Evolutionary conservation across 2,329 filamentous ascomycete species (phyloP).

Genomic region (Cladosporium halotolerans): DNA sequence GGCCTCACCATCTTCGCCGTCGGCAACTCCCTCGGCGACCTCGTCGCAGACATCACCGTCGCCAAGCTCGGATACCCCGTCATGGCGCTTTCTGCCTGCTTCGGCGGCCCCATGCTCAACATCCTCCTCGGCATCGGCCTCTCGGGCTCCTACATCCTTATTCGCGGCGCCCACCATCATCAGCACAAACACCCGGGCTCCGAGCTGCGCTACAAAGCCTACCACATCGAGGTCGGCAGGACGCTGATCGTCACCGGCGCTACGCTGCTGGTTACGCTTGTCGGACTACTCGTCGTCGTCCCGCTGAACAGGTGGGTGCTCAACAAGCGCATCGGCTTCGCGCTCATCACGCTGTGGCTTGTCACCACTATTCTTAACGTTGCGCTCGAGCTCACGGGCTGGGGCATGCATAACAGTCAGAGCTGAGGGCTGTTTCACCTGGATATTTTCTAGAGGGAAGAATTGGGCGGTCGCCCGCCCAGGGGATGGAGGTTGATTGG

Average conservation of each 20-base stretch:
- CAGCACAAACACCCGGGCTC: conserved; percentile 62
- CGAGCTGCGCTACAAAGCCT: conserved; percentile 64
- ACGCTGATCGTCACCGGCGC: conserved; percentile 79
- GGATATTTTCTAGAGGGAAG: too few relatives aligned
- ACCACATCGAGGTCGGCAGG: conserved; percentile 75
- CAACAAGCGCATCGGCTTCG: conserved; percentile 74
- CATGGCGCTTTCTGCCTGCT: conserved; percentile 91
- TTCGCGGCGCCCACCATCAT: conserved; percentile 59
- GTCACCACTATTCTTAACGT: conserved; percentile 78
- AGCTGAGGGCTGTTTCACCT: too few relatives aligned
- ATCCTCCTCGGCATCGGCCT: conserved; percentile 93
- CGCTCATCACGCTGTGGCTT: conserved; percentile 72
- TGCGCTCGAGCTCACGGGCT: conserved; percentile 60
- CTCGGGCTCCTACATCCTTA: conserved; percentile 80
- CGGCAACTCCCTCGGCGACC: conserved; percentile 87
- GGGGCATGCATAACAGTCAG: conserved; percentile 1
- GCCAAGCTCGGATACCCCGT: conserved; percentile 90
- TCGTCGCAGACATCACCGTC: conserved; percentile 92
- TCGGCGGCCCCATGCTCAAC: conserved; percentile 97
- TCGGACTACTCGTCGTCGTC: conserved; percentile 71
- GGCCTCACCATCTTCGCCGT: conserved; percentile 95
- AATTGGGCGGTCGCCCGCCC: too few relatives aligned
- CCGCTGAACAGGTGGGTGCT: conserved; percentile 83
- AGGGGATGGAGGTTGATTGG: too few relatives aligned
- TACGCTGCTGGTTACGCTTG: conserved; percentile 74